Evolutionary conservation across 208 protist genomes (phyloP).

Genomic region (Crithidia expoeki): DNA sequence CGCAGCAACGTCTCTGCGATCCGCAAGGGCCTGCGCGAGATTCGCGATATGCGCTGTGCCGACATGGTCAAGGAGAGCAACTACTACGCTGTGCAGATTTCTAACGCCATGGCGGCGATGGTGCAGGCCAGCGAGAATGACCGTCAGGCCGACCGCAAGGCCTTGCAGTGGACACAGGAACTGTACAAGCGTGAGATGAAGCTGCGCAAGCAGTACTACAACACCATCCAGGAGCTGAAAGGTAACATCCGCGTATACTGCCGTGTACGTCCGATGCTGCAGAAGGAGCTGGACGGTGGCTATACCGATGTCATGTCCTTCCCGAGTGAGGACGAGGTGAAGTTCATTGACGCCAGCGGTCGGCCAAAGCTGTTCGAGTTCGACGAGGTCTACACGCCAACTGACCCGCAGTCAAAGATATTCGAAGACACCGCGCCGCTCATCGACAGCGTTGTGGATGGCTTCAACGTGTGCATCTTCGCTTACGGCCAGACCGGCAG

Average conservation of each 20-base stretch:
- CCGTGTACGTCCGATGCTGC: conserved; percentile 90
- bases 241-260: conserved; percentile 95
- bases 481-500: conserved; percentile 94
- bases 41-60: conserved; percentile 64
- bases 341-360: conserved; percentile 72
- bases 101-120: conserved; percentile 76
- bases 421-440: conserved; percentile 93
- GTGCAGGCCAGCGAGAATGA: conserved; percentile 73
- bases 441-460: conserved; percentile 93
- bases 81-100: conserved; percentile 73
- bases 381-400: conserved; percentile 88
- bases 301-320: conserved; percentile 84
- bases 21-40: conserved; percentile 65
- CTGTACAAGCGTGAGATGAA: conserved; percentile 92
- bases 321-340: conserved; percentile 79
- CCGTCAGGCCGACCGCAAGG: conserved; percentile 72
- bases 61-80: conserved; percentile 72
- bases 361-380: conserved; percentile 92
- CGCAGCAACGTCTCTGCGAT: conserved; percentile 59
- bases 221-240: conserved; percentile 93
- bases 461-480: conserved; percentile 95
- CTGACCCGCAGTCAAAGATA: conserved; percentile 76
- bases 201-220: conserved; percentile 94
- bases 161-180: conserved; percentile 88
- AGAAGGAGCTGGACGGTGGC: conserved; percentile 73